These are phyloP conservation scores for Cercospora janseana DNA, from an alignment of 2,329 filamentous ascomycete species.

Conservation along the genomic window DNA sequence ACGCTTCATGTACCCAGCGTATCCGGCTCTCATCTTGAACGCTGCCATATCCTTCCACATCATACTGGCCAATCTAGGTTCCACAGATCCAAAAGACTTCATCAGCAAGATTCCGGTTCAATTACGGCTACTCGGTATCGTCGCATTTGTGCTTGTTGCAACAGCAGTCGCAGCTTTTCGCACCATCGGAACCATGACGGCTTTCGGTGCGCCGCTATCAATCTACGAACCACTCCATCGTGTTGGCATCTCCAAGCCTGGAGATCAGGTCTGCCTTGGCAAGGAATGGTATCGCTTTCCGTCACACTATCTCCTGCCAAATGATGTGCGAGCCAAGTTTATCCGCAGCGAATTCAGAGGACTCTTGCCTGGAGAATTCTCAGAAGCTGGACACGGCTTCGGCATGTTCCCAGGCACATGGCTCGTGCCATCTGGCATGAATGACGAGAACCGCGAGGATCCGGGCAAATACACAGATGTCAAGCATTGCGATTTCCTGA, in stretches of 20 bases:
- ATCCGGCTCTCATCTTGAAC: conserved; percentile 86
- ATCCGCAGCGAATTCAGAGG: conserved; percentile 87
- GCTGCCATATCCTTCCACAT: conserved; percentile 83
- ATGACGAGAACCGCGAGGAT: conserved; percentile 87
- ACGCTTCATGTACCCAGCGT: conserved; percentile 96
- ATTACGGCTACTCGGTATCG: conserved; percentile 66
- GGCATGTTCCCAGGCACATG: conserved; percentile 82
- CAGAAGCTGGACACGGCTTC: conserved; percentile 63
- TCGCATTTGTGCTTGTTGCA: conserved; percentile 49
- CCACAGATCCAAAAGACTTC: conserved; percentile 60
- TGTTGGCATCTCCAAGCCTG: conserved; percentile 54
- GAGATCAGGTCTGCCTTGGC: conserved; percentile 78
- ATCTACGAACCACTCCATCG: conserved; percentile 67
- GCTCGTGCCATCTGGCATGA: conserved; percentile 79
- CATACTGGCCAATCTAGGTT: conserved; percentile 71
- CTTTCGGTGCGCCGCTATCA: conserved; percentile 75
- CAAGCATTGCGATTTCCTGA: conserved; percentile 72
- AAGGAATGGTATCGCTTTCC: conserved; percentile 99
- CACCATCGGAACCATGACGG: conserved; percentile 72
- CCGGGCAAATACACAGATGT: conserved; percentile 79
- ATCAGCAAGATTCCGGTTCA: conserved; percentile 71
- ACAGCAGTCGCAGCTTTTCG: conserved; percentile 67
- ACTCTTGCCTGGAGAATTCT: conserved; percentile 85
- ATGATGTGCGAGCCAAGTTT: conserved; percentile 82
- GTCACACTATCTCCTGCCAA: conserved; percentile 84